A percentile compares a stretch with the other conserved stretches of the same genome.
Conservation (phyloP, 768 basidiomycete species). For the Lactifluus subvellereus region DNA sequence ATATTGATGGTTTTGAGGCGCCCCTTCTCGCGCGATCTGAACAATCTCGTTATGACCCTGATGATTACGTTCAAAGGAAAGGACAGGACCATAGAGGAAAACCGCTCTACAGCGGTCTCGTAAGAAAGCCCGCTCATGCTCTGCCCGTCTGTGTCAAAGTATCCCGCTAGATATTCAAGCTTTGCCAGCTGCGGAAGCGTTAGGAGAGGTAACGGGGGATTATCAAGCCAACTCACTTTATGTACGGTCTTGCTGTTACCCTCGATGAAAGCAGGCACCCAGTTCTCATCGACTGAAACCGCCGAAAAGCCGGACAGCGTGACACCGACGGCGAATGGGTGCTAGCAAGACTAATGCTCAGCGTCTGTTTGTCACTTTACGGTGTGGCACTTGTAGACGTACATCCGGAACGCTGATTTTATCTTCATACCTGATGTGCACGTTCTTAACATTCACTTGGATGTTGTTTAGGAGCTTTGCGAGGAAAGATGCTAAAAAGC, state of each 20-base stretch:
- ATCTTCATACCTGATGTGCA: constrained; percentile 96
- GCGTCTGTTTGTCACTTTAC: background rate
- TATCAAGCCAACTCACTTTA: constrained; percentile 51
- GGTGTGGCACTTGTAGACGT: constrained; percentile 30
- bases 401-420: constrained; percentile 89
- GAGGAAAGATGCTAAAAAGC: constrained; percentile 74
- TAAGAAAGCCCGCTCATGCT: constrained; percentile 67
- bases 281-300: constrained; percentile 80
- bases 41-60: constrained; percentile 1
- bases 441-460: constrained; percentile 92
- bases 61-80: background rate
- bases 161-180: constrained; percentile 80
- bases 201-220: background rate
- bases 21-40: constrained; percentile 49
- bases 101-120: constrained; percentile 62
- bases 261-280: constrained; percentile 90
- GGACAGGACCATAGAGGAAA: constrained; percentile 59
- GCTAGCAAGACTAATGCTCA: constrained; percentile 41
- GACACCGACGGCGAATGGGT: constrained; percentile 89
- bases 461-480: constrained; percentile 93
- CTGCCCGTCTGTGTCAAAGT: constrained; percentile 89
- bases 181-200: constrained; percentile 59
- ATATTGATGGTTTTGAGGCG: constrained; percentile 70
- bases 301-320: constrained; percentile 87
- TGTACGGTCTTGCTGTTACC: constrained; percentile 82